A percentile compares a stretch with the other conserved stretches of the same genome.
These are phyloP conservation scores for Nigrograna mackinnonii DNA, from an alignment of 2,329 filamentous ascomycete genomes.

Conservation along the genomic window DNA sequence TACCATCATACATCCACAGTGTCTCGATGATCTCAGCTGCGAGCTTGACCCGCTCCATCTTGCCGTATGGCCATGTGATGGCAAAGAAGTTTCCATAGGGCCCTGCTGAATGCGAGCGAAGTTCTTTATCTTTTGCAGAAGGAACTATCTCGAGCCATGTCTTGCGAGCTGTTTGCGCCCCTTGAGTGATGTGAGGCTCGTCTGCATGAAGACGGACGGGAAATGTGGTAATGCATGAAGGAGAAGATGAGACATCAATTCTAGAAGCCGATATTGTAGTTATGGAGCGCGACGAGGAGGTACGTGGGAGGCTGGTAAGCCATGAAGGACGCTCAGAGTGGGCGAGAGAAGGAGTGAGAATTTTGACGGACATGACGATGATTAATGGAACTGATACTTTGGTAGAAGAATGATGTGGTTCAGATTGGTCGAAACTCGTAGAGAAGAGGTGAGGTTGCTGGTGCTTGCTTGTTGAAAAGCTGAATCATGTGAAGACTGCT, in stretches of 20 bases:
- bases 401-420: neutral
- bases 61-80: slow-evolving; percentile 4
- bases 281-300: slow-evolving; percentile 4
- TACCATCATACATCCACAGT: slow-evolving; percentile 7
- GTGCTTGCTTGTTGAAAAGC: no score
- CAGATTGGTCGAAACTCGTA: neutral
- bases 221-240: slow-evolving; percentile 6
- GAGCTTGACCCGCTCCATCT: slow-evolving; percentile 4
- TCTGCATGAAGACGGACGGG: slow-evolving; percentile 2
- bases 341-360: slow-evolving; percentile 4
- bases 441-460: no score
- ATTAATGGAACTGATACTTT: neutral
- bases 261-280: slow-evolving; percentile 4
- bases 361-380: slow-evolving; percentile 4
- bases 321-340: slow-evolving; percentile 6
- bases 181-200: slow-evolving; percentile 2
- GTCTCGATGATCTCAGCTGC: slow-evolving; percentile 7
- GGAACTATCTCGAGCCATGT: slow-evolving; percentile 5
- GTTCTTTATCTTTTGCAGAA: slow-evolving; percentile 2
- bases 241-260: slow-evolving; percentile 2
- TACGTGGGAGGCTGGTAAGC: slow-evolving; percentile 5
- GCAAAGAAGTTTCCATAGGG: slow-evolving; percentile 7
- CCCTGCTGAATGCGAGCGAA: slow-evolving; percentile 4
- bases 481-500: neutral
- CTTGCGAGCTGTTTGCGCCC: slow-evolving; percentile 3